Percentiles rank a stretch among this genome's conserved stretches.
These are phyloP conservation scores for Suillus subluteus DNA, from an alignment of 768 basidiomycete genomes.

Conservation along the genomic window DNA sequence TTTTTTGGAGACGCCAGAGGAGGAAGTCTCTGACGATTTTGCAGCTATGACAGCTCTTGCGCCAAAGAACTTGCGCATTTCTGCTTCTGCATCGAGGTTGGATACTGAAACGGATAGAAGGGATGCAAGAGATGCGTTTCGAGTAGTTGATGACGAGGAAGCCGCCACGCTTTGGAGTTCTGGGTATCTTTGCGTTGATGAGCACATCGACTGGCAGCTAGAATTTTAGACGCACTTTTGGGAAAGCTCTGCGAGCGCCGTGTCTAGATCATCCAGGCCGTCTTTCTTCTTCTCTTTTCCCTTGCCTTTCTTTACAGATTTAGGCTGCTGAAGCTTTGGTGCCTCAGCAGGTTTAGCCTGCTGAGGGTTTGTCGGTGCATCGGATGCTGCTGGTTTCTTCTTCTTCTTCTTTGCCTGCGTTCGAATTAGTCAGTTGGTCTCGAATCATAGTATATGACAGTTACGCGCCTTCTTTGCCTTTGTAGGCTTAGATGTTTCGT, in stretches of 20 bases:
- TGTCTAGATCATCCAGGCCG: slow-evolving; percentile 79
- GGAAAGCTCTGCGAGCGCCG: slow-evolving; percentile 83
- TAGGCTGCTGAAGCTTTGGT: slow-evolving; percentile 26
- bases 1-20: slow-evolving; percentile 39
- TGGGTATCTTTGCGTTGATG: slow-evolving; percentile 48
- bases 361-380: slow-evolving; percentile 13
- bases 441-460: neutral
- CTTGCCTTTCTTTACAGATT: slow-evolving; percentile 63
- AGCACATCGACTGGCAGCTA: neutral
- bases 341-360: slow-evolving; percentile 14
- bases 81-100: slow-evolving; percentile 86
- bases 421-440: slow-evolving; percentile 5
- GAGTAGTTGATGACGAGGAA: slow-evolving; percentile 29
- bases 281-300: slow-evolving; percentile 65
- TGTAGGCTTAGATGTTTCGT: slow-evolving; percentile 21
- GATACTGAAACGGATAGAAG: slow-evolving; percentile 78
- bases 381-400: slow-evolving; percentile 30
- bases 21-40: slow-evolving; percentile 40
- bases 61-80: slow-evolving; percentile 94
- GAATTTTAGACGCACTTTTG: slow-evolving; percentile 53
- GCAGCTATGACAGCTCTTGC: slow-evolving; percentile 80
- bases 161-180: slow-evolving; percentile 45
- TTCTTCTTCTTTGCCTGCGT: slow-evolving; percentile 45
- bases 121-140: slow-evolving; percentile 43
- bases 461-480: slow-evolving; percentile 30